Percentiles rank a stretch among this genome's conserved stretches.
phyloP scores from a whole-genome alignment of 116 monocot species.

The Cymodocea nodosa region DNA sequence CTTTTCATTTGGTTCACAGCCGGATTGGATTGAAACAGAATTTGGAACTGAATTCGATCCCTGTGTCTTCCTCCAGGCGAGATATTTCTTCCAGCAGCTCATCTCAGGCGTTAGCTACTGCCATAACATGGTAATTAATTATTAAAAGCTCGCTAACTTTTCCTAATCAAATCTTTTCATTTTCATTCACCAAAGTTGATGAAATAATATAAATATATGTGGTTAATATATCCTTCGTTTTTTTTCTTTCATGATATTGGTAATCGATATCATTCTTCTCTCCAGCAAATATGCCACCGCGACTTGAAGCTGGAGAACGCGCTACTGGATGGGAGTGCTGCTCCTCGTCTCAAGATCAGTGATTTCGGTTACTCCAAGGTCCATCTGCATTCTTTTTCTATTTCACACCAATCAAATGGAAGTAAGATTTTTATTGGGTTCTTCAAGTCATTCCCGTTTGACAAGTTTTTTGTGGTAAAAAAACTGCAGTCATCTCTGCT shows the following conservation, averaged over 20 bases:
- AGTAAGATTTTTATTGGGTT: no score
- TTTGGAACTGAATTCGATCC: background rate
- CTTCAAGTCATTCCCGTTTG: no score
- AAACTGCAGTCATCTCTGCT: conserved; percentile 52
- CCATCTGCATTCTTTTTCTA: background rate
- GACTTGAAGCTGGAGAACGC: conserved; percentile 95
- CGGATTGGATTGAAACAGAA: background rate
- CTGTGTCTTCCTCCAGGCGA: conserved; percentile 33
- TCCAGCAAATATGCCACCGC: conserved; percentile 96
- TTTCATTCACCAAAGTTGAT: no score
- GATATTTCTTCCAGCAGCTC: conserved; percentile 96
- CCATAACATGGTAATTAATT: conserved; percentile 87
- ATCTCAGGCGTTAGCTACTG: conserved; percentile 94
- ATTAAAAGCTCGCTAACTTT: background rate
- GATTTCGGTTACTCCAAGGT: conserved; percentile 80
- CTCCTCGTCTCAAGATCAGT: conserved; percentile 92
- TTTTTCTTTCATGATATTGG: no score
- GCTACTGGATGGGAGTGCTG: conserved; percentile 51
- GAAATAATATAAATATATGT: no score
- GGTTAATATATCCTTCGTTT: no score
- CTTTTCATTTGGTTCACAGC: background rate
- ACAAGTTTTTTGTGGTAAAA: background rate
- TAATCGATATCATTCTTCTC: no score
- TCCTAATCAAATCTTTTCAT: no score
- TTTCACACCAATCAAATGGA: background rate